A percentile compares a stretch with the other conserved stretches of the same genome.
Evolutionary conservation across 345 rosid genomes (phyloP).

Genomic region (Streptanthus diversifolius): DNA sequence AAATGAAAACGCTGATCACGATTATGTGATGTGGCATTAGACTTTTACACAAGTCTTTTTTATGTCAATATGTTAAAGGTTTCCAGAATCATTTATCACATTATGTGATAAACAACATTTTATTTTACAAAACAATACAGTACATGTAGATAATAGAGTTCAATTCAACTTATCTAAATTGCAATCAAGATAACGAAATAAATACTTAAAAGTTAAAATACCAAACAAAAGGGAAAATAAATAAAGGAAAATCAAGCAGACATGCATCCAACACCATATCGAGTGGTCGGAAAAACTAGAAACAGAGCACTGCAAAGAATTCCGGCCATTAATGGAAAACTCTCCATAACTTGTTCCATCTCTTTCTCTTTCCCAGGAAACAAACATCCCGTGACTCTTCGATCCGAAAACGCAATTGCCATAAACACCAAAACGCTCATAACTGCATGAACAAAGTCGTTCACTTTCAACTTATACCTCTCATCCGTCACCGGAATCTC

Average conservation of each 20-base stretch:
- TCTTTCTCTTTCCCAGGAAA: conserved; percentile 66
- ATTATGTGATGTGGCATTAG: background rate
- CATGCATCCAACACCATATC: conserved; percentile 71
- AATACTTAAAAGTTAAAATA: background rate
- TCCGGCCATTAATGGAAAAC: conserved; percentile 77
- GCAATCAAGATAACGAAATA: background rate
- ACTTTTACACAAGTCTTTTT: background rate
- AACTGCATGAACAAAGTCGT: conserved; percentile 64
- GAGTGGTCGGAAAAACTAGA: conserved; percentile 61
- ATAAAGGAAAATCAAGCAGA: conserved; percentile 28
- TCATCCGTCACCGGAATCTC: conserved; percentile 52
- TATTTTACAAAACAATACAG: background rate
- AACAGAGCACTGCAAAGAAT: conserved; percentile 66
- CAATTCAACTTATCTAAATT: too few species aligned
- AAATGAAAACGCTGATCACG: conserved; percentile 19
- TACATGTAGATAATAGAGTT: background rate
- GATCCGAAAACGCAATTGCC: conserved; percentile 70
- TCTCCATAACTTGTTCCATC: conserved; percentile 80
- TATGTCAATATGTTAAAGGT: conserved; percentile 21
- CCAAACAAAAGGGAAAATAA: background rate
- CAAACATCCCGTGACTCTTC: conserved; percentile 55
- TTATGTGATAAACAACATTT: background rate
- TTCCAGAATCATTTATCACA: background rate
- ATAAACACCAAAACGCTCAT: conserved; percentile 73
- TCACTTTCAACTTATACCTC: conserved; percentile 50